Evolutionary conservation across 2,329 filamentous ascomycete species (phyloP), one percentile per base, ranked within the genome.

Genomic region (Penicillium sumatraense): DNA sequence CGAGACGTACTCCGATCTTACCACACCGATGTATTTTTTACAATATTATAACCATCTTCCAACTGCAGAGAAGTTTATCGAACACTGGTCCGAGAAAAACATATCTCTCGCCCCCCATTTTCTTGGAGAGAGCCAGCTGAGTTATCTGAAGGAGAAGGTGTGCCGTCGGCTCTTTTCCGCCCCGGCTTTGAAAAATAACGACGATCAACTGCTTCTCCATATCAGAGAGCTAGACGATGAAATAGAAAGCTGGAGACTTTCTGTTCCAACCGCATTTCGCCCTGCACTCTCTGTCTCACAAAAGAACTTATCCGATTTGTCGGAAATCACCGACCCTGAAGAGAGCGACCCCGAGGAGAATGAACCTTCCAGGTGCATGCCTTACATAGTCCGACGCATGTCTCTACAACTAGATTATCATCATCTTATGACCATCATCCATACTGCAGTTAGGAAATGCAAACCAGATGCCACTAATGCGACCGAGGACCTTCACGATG

Each of bases 401-500:
- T 57, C 52, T 33, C 44, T 63, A 3, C 59, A 63, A 35, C 36
- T 63, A 26, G 57, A 63, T 0, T 60, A 63, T 42, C 54, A 60
- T 13, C 45, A 60, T 14, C 42, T 63, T 1, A 53, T 63, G 51
- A 62, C 55, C 0, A 18, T 63, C 7, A 51, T 60, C 5, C 61
- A 63, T 35, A 60, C 61, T n/a, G 57, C 53, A 26, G 57, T 63
- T 13, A 51, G 61, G 40, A 61, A 45, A 55, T 63, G 61, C 31
- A 61, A 53, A 1, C 11, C 29, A 1, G 55, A 51, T 2, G 31
- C 44, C 3, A 40, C 33, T 20, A 56, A 56, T 31, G 53, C 23
- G 4, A 35, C 23, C 10, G 23, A 16, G n/a, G 59, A 58, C 42
- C 55, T 61, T 14, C 61, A 63, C 44, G 33, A 21, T 10, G 61